These are phyloP conservation scores for Cryphonectria japonica DNA, from an alignment of 2,329 filamentous ascomycete genomes.

Conservation along the genomic window DNA sequence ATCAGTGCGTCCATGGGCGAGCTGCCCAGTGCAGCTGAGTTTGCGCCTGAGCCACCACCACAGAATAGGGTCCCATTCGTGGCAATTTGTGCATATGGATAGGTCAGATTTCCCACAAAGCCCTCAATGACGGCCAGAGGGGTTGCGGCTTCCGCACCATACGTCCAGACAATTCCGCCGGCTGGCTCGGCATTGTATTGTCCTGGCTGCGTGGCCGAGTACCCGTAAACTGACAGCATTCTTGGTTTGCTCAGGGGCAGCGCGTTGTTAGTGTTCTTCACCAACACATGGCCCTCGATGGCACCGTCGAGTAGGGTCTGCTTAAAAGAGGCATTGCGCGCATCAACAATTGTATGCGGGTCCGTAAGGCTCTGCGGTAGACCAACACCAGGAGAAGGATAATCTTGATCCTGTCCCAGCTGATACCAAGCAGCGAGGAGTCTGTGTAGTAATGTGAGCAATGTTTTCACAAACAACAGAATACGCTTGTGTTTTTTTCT, in stretches of 20 bases:
- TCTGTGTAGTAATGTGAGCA: constrained; percentile 30
- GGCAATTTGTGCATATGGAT: constrained; percentile 36
- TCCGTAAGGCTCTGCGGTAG: constrained; percentile 53
- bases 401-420: constrained; percentile 54
- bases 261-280: constrained; percentile 62
- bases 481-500: background rate
- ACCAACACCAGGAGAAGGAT: constrained; percentile 53
- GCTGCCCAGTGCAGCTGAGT: constrained; percentile 46
- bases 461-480: background rate
- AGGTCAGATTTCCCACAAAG: constrained; percentile 35
- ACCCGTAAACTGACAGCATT: constrained; percentile 63
- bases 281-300: constrained; percentile 65
- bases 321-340: constrained; percentile 51
- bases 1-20: constrained; percentile 60
- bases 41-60: constrained; percentile 50
- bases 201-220: constrained; percentile 56
- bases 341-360: constrained; percentile 59
- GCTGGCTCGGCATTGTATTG: constrained; percentile 42
- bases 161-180: constrained; percentile 43
- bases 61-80: constrained; percentile 49
- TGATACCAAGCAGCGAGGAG: constrained; percentile 61
- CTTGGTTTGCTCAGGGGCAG: constrained; percentile 57
- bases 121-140: constrained; percentile 37
- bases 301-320: constrained; percentile 56
- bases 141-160: constrained; percentile 46